Evolutionary conservation across 1,284 basidiomycete genomes (phyloP), one percentile per base, ranked within the genome.

Genomic region (Porphyrellus sp.): DNA sequence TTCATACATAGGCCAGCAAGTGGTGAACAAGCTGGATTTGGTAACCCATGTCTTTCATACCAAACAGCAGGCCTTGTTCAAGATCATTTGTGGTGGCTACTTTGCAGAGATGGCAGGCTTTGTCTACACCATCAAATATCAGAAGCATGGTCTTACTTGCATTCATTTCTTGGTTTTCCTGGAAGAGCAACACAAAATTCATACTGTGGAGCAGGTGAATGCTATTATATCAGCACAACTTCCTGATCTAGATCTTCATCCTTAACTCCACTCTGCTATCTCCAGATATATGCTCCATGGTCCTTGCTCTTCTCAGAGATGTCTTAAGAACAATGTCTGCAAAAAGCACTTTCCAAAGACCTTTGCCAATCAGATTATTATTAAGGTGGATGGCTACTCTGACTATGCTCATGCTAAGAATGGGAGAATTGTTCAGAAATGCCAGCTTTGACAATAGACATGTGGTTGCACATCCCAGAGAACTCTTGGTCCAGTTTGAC

Each of bases 21-120:
- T 69, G 18, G 54, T 63, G 28, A 77, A 82, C 52, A 54, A 72
- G 1, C 78, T 77, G 28, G 76, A 81, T 37, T 55, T 82, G 37
- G 70, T 80, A 3, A 60, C 72, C 1, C 44, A 67, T 3, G 75
- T 80, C 1, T 82, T 82, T 52, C 28, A 74, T 21, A 30, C 71
- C 37, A 79, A 78, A 51, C 69, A 68, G 34, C 57, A 72, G 5
- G 69, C 64, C 0, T 40, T 79, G 0, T 16, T 80, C 0, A 59
- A 75, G 0, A 47, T 40, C 3, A 49, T 63, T n/a, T 1, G 1
- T 5, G 23, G 51, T 51, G 58, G 51, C 1, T 56, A 56, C 33
- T 59, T 45, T 59, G 54, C 40, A 11, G 0, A 30, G 0, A 33
- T 56, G 23, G 54, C 49, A 41, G 49, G 49, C 3, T 46, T 49